Conservation (phyloP, 2,329 filamentous ascomycete genomes). For the Sarocladium strictum region DNA sequence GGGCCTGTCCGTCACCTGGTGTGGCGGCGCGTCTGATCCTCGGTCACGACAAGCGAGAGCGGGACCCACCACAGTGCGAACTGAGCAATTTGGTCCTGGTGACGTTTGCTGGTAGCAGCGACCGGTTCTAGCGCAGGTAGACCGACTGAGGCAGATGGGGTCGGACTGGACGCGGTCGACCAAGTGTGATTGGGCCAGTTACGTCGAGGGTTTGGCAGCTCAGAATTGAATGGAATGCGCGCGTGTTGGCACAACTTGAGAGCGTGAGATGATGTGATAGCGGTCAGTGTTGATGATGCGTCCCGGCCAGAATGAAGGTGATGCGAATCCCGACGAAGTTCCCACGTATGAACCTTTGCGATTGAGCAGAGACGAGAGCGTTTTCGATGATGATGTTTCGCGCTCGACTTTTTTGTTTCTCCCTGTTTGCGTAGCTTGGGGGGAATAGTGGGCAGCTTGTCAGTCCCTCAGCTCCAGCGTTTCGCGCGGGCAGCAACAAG, state of each 20-base stretch:
- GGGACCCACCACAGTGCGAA: neutral
- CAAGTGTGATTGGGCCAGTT: neutral
- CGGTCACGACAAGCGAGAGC: constrained; percentile 4
- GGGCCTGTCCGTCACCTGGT: constrained; percentile 5
- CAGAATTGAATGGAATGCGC: neutral
- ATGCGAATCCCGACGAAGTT: neutral
- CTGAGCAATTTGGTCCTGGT: constrained; percentile 4
- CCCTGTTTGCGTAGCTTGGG: constrained; percentile 1
- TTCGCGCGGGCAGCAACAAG: neutral
- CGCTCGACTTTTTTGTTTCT: neutral
- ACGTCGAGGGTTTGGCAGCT: neutral
- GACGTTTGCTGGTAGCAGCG: constrained; percentile 1
- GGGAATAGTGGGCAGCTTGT: constrained; percentile 4
- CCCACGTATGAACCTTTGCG: neutral
- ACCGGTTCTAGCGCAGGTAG: constrained; percentile 2
- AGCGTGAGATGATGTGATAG: neutral
- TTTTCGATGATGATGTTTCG: neutral
- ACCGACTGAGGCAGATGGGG: no score
- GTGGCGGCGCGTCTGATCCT: constrained; percentile 8
- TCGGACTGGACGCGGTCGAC: neutral
- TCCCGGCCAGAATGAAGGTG: no score
- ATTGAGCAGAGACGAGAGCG: no score
- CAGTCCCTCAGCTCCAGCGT: constrained; percentile 1
- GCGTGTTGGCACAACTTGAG: neutral
- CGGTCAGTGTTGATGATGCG: neutral